A percentile compares a stretch with the other conserved stretches of the same genome.
These are phyloP conservation scores for Ochetophila trinervis DNA, from an alignment of 306 rosid genomes.

Conservation along the genomic window DNA sequence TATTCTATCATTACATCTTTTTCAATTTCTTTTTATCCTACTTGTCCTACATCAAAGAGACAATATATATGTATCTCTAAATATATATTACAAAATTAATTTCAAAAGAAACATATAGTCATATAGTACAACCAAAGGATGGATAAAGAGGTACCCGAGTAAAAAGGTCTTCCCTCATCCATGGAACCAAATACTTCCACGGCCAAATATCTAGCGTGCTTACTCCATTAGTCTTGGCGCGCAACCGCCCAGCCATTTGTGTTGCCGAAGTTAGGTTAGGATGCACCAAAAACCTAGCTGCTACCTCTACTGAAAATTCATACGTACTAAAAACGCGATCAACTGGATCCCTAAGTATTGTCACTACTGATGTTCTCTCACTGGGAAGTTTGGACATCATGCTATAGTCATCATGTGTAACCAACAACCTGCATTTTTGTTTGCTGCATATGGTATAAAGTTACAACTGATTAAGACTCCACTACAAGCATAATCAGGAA, in stretches of 20 bases:
- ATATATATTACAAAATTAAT: conserved; percentile 9
- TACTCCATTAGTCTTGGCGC: conserved; percentile 59
- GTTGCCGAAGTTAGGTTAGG: conserved; percentile 90
- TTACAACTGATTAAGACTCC: conserved; percentile 16
- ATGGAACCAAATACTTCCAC: conserved; percentile 95
- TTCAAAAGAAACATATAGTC: conserved; percentile 3
- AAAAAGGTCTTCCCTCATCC: conserved; percentile 95
- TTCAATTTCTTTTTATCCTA: no score
- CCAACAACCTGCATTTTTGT: conserved; percentile 72
- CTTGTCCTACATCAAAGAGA: no score
- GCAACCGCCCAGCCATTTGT: conserved; percentile 59
- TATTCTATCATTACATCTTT: no score
- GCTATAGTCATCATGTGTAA: conserved; percentile 95
- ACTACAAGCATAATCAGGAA: conserved; percentile 8
- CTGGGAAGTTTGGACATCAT: conserved; percentile 78
- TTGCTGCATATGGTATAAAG: conserved; percentile 51
- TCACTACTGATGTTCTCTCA: conserved; percentile 85
- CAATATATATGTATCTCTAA: neutral
- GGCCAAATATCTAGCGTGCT: conserved; percentile 99
- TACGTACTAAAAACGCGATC: conserved; percentile 89
- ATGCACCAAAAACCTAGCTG: conserved; percentile 94
- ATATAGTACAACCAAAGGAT: neutral
- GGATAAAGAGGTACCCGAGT: conserved; percentile 52
- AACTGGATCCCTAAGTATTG: conserved; percentile 93
- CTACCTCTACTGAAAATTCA: conserved; percentile 94